Percentiles rank a stretch among this genome's conserved stretches.
phyloP scores from a whole-genome alignment of 1,284 basidiomycete genomes.

The Cryptococcus wingfieldii region DNA sequence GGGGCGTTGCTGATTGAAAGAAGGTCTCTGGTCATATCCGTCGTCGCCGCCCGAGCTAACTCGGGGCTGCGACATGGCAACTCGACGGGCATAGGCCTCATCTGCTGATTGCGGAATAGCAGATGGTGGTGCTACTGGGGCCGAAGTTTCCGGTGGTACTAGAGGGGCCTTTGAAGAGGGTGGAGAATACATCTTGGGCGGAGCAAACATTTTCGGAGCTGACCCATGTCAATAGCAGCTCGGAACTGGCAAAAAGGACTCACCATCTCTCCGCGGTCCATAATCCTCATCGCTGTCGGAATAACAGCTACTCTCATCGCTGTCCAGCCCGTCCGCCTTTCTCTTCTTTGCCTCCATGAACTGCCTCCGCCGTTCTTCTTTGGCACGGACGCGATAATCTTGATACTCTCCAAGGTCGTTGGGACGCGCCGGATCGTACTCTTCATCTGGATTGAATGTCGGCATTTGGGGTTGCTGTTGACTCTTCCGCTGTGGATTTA shows the following conservation, averaged over 20 bases:
- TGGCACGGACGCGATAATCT: constrained; percentile 35
- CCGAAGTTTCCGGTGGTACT: neutral
- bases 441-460: constrained; percentile 44
- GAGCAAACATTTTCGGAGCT: constrained; percentile 46
- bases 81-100: constrained; percentile 31
- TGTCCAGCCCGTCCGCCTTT: constrained; percentile 27
- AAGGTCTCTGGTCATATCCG: constrained; percentile 20
- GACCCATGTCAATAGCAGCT: neutral
- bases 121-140: constrained; percentile 6
- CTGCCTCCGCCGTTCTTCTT: constrained; percentile 32
- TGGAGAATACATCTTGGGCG: constrained; percentile 37
- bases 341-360: constrained; percentile 24
- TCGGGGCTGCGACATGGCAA: constrained; percentile 21
- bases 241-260: constrained; percentile 9
- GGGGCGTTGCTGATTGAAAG: constrained; percentile 7
- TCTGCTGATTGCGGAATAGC: constrained; percentile 7
- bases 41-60: constrained; percentile 19
- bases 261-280: constrained; percentile 44
- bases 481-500: constrained; percentile 11
- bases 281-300: constrained; percentile 42
- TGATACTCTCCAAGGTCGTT: constrained; percentile 49
- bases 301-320: constrained; percentile 39
- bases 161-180: constrained; percentile 12
- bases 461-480: constrained; percentile 23
- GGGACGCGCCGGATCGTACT: constrained; percentile 46